Base-by-base conservation (phyloP, 1,284 basidiomycete species). In the Heterobasidion irregulare region DNA sequence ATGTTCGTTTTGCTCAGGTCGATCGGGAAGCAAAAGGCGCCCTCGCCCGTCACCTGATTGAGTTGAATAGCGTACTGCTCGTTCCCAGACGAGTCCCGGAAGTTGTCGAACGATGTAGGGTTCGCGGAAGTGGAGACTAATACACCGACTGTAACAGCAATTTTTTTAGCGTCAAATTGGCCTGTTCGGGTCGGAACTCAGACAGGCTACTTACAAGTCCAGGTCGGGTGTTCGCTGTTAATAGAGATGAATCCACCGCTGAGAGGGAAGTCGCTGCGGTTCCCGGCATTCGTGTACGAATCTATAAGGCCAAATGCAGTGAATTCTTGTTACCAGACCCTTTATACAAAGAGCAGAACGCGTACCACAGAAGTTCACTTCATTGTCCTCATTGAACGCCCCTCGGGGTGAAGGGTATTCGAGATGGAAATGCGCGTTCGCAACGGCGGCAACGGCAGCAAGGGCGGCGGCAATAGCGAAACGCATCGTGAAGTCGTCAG, bases 341-440 rank as follows among this genome's bases (percentile, higher is more conserved):
- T 4, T 47, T 12, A 38, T 32, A 4, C 13, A 45, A 45, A 13
- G 34, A 49, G 12, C n/a, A 34, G 46, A 54, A 45, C 18, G 65
- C 75, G 9, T 61, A 79, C 78, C 78, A 63, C 83, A 82, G 63
- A 84, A 82, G 1, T 61, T 72, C n/a, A 74, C 69, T 66, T 89
- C 86, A 16, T 76, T 64, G 56, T 80, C 73, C 58, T 82, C 78
- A 56, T 71, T 72, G 62, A 87, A 86, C 0, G 57, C 61, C 7
- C 86, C 86, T 51, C 86, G 74, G 6, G 84, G 78, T 3, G 71
- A 60, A 43, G 87, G 87, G 66, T 76, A 89, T 64, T 80, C 76
- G 44, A 89, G 72, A 57, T 84, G 80, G 72, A 88, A 89, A 67
- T 89, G 87, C 7, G 84, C 86, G 48, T 75, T 74, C 45, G 72